Conservation (phyloP, 129 eudicot genomes). For the Arctium lappa region DNA sequence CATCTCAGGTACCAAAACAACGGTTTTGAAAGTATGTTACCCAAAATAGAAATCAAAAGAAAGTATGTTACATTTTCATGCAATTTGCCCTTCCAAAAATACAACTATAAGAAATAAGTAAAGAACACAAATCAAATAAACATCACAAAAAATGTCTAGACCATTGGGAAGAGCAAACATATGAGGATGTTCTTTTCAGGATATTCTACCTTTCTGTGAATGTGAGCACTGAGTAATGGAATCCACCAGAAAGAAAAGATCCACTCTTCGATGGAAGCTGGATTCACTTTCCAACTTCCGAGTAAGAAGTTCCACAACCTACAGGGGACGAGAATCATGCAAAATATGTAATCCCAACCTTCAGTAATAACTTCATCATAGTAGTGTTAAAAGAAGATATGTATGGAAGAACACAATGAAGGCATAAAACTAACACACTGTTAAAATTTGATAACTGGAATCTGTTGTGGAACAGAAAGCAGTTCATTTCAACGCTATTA, state of each 20-base stretch:
- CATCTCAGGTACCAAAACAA: not conserved
- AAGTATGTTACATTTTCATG: not conserved
- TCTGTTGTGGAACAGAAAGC: slow-evolving; percentile 5
- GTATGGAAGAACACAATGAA: not conserved
- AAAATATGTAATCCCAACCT: slow-evolving; percentile 9
- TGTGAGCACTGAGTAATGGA: slow-evolving; percentile 94
- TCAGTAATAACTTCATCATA: not conserved
- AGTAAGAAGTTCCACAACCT: slow-evolving; percentile 92
- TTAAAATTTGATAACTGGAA: slow-evolving; percentile 6
- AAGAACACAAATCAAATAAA: not conserved
- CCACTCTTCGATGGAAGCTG: slow-evolving; percentile 76
- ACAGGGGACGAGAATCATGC: slow-evolving; percentile 12
- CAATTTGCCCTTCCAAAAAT: not conserved
- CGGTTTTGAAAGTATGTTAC: not conserved
- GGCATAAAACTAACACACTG: not conserved
- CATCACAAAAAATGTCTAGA: not conserved
- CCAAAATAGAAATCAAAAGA: not conserved
- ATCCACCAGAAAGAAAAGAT: slow-evolving; percentile 83
- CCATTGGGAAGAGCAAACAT: not conserved
- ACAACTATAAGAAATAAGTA: not conserved
- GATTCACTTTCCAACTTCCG: slow-evolving; percentile 76
- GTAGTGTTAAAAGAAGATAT: not conserved
- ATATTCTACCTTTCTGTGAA: slow-evolving; percentile 71
- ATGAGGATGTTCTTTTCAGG: not conserved
- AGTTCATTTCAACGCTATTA: slow-evolving; percentile 9